Conservation (phyloP, 2,329 filamentous ascomycete genomes). For the Neopestalotiopsis clavispora region DNA sequence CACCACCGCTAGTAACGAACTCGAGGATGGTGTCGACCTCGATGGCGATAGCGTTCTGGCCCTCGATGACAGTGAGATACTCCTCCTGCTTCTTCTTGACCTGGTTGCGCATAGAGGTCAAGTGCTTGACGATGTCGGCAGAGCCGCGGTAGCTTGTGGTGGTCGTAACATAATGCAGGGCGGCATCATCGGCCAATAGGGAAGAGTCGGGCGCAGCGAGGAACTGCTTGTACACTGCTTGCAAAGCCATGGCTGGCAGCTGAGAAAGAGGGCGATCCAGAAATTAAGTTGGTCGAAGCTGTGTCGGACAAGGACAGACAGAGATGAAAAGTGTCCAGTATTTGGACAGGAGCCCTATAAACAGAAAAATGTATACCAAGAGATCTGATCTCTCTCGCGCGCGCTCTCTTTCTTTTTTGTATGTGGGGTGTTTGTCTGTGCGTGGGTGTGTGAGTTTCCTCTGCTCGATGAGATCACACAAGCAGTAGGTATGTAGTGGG, state of each 20-base stretch:
- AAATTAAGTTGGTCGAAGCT: neutral
- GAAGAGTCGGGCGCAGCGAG: constrained; percentile 69
- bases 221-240: constrained; percentile 72
- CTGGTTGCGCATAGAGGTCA: constrained; percentile 71
- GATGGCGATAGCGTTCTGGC: constrained; percentile 68
- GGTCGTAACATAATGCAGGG: constrained; percentile 89
- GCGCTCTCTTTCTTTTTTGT: too few species aligned
- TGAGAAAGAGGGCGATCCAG: neutral
- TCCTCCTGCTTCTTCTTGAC: constrained; percentile 85
- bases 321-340: too few species aligned
- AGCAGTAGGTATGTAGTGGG: neutral
- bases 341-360: too few species aligned
- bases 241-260: constrained; percentile 50
- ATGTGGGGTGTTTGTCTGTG: too few species aligned
- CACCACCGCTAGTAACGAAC: constrained; percentile 80
- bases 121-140: constrained; percentile 81
- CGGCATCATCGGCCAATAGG: constrained; percentile 67
- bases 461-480: too few species aligned
- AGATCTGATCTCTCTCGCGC: too few species aligned
- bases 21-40: constrained; percentile 85
- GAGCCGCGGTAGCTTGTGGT: constrained; percentile 74
- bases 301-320: neutral
- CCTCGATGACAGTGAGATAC: constrained; percentile 75
- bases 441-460: neutral
- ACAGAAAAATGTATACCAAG: too few species aligned